Conservation (phyloP, 108 stramenopile species). For the Pelagomonas calceolata region DNA sequence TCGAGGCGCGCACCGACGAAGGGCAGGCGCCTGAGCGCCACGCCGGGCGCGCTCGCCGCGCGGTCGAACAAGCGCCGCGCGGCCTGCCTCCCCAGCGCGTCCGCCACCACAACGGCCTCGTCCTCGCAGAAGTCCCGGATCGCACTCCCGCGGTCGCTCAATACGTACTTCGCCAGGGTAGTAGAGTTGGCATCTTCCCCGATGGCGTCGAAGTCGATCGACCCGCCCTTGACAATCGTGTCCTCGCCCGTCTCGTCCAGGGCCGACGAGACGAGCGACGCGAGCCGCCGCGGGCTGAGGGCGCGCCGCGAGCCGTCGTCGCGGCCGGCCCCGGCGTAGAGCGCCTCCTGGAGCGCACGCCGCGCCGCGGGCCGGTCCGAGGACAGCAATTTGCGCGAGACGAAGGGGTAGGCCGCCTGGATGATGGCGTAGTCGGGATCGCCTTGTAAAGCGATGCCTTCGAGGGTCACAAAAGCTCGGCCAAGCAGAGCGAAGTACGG, state of each 20-base stretch:
- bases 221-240: constrained; percentile 52
- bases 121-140: neutral
- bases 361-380: constrained; percentile 67
- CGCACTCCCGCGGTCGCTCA: neutral
- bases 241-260: constrained; percentile 36
- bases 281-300: constrained; percentile 56
- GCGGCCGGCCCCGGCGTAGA: constrained; percentile 34
- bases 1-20: constrained; percentile 3
- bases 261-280: constrained; percentile 69
- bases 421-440: constrained; percentile 72
- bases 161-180: too few relatives aligned
- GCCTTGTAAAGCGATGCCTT: constrained; percentile 73
- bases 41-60: constrained; percentile 21
- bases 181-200: constrained; percentile 58
- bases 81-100: neutral
- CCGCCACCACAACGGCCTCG: neutral
- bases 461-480: constrained; percentile 75
- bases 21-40: constrained; percentile 59
- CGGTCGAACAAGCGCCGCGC: neutral
- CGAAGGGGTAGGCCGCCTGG: constrained; percentile 75
- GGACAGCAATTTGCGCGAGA: constrained; percentile 64
- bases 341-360: constrained; percentile 62
- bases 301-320: constrained; percentile 34
- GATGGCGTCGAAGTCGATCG: constrained; percentile 71
- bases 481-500: constrained; percentile 67